Conservation (phyloP, 495 filamentous ascomycete genomes). For the Daldinia loculata region DNA sequence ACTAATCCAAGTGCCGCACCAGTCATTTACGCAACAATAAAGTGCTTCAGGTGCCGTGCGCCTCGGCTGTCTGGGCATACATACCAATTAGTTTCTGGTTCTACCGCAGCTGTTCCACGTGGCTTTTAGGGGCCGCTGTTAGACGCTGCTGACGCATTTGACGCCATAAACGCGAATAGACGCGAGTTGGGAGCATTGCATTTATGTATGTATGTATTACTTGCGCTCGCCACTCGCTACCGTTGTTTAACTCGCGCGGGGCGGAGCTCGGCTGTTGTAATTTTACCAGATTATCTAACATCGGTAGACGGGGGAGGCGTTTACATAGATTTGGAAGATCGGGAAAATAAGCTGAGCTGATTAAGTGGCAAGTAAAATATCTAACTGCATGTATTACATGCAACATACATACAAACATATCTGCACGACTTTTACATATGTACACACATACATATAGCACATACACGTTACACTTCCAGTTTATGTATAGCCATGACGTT, state of each 20-base stretch:
- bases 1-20: background rate
- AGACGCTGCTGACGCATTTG: conserved; percentile 18
- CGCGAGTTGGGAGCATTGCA: conserved; percentile 23
- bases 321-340: background rate
- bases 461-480: conserved; percentile 9
- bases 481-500: background rate
- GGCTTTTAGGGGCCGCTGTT: conserved; percentile 12
- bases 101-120: conserved; percentile 35
- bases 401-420: background rate
- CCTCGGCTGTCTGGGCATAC: conserved; percentile 4
- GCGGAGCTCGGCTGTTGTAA: background rate
- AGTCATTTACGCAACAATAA: conserved; percentile 5
- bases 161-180: conserved; percentile 31
- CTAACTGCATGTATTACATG: background rate
- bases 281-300: background rate
- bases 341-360: background rate
- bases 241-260: background rate
- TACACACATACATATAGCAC: background rate
- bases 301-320: background rate
- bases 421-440: background rate
- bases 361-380: background rate
- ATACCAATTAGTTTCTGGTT: conserved; percentile 17
- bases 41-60: background rate
- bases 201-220: background rate
- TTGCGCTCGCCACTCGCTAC: background rate